A percentile compares a stretch with the other conserved stretches of the same genome.
These are phyloP conservation scores for Adansonia rubrostipa DNA, from an alignment of 441 rosid genomes.

Conservation along the genomic window DNA sequence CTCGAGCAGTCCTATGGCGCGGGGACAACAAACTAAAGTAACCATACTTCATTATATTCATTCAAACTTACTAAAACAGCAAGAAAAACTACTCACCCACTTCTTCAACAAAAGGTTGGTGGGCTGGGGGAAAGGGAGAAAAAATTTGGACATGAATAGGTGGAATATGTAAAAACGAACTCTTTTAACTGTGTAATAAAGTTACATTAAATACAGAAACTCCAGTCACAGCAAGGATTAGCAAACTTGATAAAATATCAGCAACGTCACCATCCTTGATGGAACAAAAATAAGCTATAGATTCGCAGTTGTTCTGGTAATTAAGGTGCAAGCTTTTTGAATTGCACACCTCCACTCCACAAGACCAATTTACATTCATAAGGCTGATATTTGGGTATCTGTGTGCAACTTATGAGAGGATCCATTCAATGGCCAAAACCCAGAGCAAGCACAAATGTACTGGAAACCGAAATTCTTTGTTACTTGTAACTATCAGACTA, in stretches of 20 bases:
- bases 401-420: background rate
- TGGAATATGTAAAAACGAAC: background rate
- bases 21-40: background rate
- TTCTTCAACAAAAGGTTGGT: background rate
- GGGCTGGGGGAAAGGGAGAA: background rate
- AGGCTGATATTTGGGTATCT: background rate
- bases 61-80: conserved; percentile 12
- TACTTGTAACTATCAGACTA: background rate
- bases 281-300: background rate
- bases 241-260: conserved; percentile 11
- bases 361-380: background rate
- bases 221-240: background rate
- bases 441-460: background rate
- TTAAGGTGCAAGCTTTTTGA: conserved; percentile 6
- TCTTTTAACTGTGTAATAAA: background rate
- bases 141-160: background rate
- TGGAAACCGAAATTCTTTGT: background rate
- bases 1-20: background rate
- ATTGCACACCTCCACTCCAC: background rate
- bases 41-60: background rate
- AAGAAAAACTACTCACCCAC: background rate
- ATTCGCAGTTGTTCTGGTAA: background rate
- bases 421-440: background rate
- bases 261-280: background rate
- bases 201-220: background rate